phyloP scores from a whole-genome alignment of 495 filamentous ascomycete species.

The Hypoxylon trugodes region DNA sequence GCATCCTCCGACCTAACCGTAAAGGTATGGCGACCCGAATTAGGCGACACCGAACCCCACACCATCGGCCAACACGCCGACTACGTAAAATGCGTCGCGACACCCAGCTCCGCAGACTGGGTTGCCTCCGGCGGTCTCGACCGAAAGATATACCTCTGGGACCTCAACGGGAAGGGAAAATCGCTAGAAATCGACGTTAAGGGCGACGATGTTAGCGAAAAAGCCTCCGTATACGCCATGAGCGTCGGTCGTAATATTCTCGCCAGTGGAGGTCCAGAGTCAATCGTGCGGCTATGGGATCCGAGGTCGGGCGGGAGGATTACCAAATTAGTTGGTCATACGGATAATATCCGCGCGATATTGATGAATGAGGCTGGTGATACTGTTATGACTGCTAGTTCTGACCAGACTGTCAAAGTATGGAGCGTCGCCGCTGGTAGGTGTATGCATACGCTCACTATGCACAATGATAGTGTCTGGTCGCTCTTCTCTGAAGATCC shows the following conservation, averaged over 20 bases:
- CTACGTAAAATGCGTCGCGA: slow-evolving; percentile 94
- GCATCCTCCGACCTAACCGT: slow-evolving; percentile 96
- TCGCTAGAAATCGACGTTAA: slow-evolving; percentile 83
- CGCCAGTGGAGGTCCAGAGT: slow-evolving; percentile 94
- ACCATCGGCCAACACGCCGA: slow-evolving; percentile 93
- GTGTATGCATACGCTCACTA: slow-evolving; percentile 96
- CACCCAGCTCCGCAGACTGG: slow-evolving; percentile 80
- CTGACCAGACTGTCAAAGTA: slow-evolving; percentile 95
- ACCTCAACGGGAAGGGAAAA: slow-evolving; percentile 85
- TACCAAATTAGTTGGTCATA: slow-evolving; percentile 98
- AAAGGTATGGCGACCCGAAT: slow-evolving; percentile 91
- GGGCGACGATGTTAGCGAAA: slow-evolving; percentile 80
- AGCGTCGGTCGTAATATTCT: slow-evolving; percentile 75
- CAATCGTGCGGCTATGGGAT: slow-evolving; percentile 93
- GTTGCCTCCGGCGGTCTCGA: slow-evolving; percentile 97
- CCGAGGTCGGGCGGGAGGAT: slow-evolving; percentile 86
- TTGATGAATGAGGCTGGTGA: slow-evolving; percentile 88
- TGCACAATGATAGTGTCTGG: slow-evolving; percentile 99
- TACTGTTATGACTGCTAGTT: slow-evolving; percentile 92
- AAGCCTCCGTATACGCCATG: slow-evolving; percentile 94
- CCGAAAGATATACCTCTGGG: slow-evolving; percentile 91
- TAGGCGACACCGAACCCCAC: slow-evolving; percentile 71
- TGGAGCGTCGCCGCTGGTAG: slow-evolving; percentile 95
- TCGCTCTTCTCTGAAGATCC: slow-evolving; percentile 91
- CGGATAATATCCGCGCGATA: slow-evolving; percentile 91